Base-by-base conservation (phyloP, 1,139 yeast genomes). In the Lodderomyces theae region DNA sequence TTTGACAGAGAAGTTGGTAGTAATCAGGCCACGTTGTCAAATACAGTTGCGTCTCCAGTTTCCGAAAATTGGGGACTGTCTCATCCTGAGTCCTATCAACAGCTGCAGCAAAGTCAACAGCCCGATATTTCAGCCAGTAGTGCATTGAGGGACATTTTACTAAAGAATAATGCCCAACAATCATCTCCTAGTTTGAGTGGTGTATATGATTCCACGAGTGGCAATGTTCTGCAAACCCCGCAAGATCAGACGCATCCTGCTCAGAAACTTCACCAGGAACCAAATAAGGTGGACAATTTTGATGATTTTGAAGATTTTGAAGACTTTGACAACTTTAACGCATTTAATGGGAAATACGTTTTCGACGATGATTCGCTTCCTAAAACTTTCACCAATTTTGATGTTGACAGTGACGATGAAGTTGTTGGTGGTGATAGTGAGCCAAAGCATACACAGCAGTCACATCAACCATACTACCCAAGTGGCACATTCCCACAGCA, bases 331-430 rank as follows among this genome's bases (percentile, higher is more conserved):
- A 66, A 66, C 40, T 62, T 55, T 40, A 64, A 63, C 33, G 65
- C 63, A 35, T 58, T 54, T 43, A 63, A 58, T 22, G 57, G 56
- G 25, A 51, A 13, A 9, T 28, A 28, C 9, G 9, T 28, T n/a
- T 28, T 28, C 36, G 42, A 46, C 36, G 50, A 48, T 48, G 19
- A 50, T 43, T 33, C 39, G 35, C 16, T 39, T 16, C 35, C 42
- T 19, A 45, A 39, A 17, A 44, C 43, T 11, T 50, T 42, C 35
- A 43, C 43, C 33, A 45, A 42, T 32, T 62, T 64, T 45, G 72
- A 63, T 37, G 58, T 63, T 28, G 74, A 66, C 15, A 61, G 68
- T 47, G 68, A 63, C 37, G 72, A 69, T 38, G 69, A 61, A 39
- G 47, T 46, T 42, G 47, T 46, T 10, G 52, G 45, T 35, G 46